Evolutionary conservation across 768 basidiomycete species (phyloP), one percentile per base, ranked within the genome.

Genomic region (Naganishia friedmannii): DNA sequence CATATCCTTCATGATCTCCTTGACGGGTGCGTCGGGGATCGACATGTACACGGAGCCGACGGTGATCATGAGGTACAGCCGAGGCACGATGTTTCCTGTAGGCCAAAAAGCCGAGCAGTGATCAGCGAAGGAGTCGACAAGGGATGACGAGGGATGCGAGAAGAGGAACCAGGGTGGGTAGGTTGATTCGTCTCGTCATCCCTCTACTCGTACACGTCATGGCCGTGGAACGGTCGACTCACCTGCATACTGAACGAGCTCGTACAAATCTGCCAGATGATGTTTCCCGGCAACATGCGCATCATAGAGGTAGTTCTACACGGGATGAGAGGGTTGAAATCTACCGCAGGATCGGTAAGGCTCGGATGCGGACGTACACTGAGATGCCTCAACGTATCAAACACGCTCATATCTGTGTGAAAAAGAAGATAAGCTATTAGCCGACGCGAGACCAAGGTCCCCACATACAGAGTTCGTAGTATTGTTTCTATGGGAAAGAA

Each of bases 1-100:
- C 95, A 98, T 97, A 82, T 99, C 96, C 85, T 96, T 98, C 95
- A 98, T 99, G 72, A 99, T 93, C 83, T 99, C 95, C 85, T 93
- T 96, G 68, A 98, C 89, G 4, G 95, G 95, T 12, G 95, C 94
- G 70, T 96, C 95, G 2, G 93, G 88, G 65, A 97, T 89, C 32
- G 93, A 93, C 96, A 99, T 98, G 85, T 97, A 99, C 42, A 98
- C 94, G 0, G 95, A 92, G 73, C 96, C 96, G 72, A 99, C 95
- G 46, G 96, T 98, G 76, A 98, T 96, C 96, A 99, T 98, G 77
- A 98, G 90, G 83, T 98, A 82, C 10, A 82, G 73, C 28, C 81
- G 74, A 29, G 80, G 80, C 0, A 95, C 89, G 80, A 96, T 94
- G 80, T 94, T 95, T 78, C 93, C 67, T 68, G 51, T 1, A 5